Conservation (phyloP, 2,329 filamentous ascomycete genomes). For the Fusarium sp. region DNA sequence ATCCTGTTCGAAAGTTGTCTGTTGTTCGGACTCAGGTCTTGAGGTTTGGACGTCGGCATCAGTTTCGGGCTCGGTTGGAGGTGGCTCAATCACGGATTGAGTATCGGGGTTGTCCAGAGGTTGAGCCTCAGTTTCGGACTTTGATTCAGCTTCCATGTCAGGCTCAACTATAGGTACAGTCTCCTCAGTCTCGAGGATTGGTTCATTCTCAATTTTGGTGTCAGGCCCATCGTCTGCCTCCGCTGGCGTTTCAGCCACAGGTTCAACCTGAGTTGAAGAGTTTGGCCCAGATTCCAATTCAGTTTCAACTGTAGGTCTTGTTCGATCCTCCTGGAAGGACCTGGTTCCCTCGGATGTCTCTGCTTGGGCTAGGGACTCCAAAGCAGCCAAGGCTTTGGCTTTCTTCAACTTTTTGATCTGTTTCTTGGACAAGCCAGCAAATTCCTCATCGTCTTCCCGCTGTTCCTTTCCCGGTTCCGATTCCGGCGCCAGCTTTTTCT, state of each 20-base stretch:
- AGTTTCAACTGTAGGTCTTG: constrained; percentile 28
- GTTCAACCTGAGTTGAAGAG: constrained; percentile 17
- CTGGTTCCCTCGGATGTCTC: constrained; percentile 31
- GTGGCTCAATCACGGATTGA: constrained; percentile 26
- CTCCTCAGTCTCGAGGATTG: constrained; percentile 33
- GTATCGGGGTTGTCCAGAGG: constrained; percentile 25
- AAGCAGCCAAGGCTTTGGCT: constrained; percentile 36
- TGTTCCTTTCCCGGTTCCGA: constrained; percentile 34
- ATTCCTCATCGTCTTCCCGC: constrained; percentile 35
- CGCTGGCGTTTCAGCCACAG: constrained; percentile 15
- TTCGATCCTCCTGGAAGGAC: constrained; percentile 20
- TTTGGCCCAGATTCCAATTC: constrained; percentile 34
- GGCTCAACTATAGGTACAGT: constrained; percentile 43
- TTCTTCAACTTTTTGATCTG: constrained; percentile 42
- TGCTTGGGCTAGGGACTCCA: constrained; percentile 26
- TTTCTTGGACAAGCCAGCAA: constrained; percentile 42
- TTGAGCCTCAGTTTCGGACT: constrained; percentile 41
- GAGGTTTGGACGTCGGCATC: constrained; percentile 21
- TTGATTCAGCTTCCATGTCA: constrained; percentile 44
- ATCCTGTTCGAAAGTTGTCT: constrained; percentile 34
- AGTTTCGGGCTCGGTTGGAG: constrained; percentile 27
- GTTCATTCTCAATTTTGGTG: constrained; percentile 36
- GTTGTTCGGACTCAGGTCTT: constrained; percentile 26
- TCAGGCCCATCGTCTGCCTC: constrained; percentile 29
- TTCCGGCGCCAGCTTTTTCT: constrained; percentile 30